These are phyloP conservation scores for Candida manassasensis DNA, from an alignment of 805 yeast genomes.

Conservation along the genomic window DNA sequence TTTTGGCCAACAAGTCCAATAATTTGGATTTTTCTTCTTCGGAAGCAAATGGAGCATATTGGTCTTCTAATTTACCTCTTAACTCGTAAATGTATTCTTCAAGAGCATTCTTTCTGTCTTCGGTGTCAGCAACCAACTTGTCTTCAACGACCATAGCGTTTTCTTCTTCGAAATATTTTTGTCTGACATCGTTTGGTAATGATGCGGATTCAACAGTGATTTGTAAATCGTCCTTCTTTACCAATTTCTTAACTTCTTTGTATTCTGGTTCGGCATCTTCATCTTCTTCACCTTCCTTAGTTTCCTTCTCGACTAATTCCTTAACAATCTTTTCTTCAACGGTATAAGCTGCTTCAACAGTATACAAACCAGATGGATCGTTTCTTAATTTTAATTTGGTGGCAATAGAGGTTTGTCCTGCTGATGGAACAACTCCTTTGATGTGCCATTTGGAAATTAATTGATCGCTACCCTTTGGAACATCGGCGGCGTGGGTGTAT, in stretches of 20 bases:
- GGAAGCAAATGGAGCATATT: conserved; percentile 81
- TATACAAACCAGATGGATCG: conserved; percentile 94
- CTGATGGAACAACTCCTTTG: conserved; percentile 76
- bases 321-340: conserved; percentile 86
- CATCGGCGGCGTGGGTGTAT: conserved; percentile 69
- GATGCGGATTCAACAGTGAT: conserved; percentile 61
- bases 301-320: conserved; percentile 69
- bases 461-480: conserved; percentile 66
- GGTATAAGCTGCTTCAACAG: conserved; percentile 90
- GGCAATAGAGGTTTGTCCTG: conserved; percentile 73
- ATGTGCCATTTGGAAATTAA: conserved; percentile 80
- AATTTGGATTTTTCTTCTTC: conserved; percentile 85
- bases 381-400: conserved; percentile 93
- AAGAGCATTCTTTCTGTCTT: conserved; percentile 95
- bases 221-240: conserved; percentile 77
- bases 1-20: conserved; percentile 64
- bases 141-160: conserved; percentile 81
- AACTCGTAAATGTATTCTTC: conserved; percentile 98
- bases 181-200: conserved; percentile 51
- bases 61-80: conserved; percentile 94
- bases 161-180: conserved; percentile 74
- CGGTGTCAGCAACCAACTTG: conserved; percentile 96
- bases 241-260: conserved; percentile 86
- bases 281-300: conserved; percentile 47
- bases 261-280: conserved; percentile 79